Percentiles rank a stretch among this genome's conserved stretches.
These are phyloP conservation scores for Neurospora sp. DNA, from an alignment of 495 filamentous ascomycete genomes.

Conservation along the genomic window DNA sequence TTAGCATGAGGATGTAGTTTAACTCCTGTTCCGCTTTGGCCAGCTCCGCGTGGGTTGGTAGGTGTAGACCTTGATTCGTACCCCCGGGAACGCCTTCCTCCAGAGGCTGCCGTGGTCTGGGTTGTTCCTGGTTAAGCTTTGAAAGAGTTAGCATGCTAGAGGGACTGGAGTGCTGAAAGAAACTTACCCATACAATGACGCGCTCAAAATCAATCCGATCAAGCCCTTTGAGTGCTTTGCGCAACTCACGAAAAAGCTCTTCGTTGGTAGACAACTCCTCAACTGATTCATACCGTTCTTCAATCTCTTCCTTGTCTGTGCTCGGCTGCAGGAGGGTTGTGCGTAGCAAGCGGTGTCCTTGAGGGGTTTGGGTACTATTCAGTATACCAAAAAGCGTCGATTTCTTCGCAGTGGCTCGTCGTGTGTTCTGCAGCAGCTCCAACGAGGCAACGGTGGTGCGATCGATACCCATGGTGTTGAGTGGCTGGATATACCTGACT, in stretches of 20 bases:
- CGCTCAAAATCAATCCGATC: conserved; percentile 16
- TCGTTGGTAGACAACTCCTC: conserved; percentile 77
- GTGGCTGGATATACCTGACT: conserved; percentile 78
- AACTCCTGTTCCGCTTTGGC: conserved; percentile 13
- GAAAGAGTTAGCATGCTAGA: background rate
- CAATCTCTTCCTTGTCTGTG: conserved; percentile 49
- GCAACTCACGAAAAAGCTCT: conserved; percentile 73
- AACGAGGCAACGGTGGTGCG: conserved; percentile 72
- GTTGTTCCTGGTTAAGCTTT: background rate
- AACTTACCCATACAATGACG: conserved; percentile 10
- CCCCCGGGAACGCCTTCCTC: conserved; percentile 6
- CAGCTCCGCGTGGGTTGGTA: conserved; percentile 36
- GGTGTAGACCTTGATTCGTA: conserved; percentile 21
- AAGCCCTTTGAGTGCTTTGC: conserved; percentile 40
- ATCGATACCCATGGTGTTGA: conserved; percentile 92
- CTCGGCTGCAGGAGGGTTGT: conserved; percentile 85
- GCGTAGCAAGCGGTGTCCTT: conserved; percentile 73
- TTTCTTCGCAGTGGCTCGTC: conserved; percentile 56
- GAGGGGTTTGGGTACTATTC: conserved; percentile 76
- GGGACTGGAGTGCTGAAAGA: background rate
- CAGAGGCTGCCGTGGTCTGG: background rate
- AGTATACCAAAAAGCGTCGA: conserved; percentile 70
- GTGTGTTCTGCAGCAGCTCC: conserved; percentile 80
- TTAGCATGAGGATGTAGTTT: conserved; percentile 22
- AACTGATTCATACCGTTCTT: conserved; percentile 70